Evolutionary conservation across 768 basidiomycete genomes (phyloP).

Genomic region (Postia placenta): DNA sequence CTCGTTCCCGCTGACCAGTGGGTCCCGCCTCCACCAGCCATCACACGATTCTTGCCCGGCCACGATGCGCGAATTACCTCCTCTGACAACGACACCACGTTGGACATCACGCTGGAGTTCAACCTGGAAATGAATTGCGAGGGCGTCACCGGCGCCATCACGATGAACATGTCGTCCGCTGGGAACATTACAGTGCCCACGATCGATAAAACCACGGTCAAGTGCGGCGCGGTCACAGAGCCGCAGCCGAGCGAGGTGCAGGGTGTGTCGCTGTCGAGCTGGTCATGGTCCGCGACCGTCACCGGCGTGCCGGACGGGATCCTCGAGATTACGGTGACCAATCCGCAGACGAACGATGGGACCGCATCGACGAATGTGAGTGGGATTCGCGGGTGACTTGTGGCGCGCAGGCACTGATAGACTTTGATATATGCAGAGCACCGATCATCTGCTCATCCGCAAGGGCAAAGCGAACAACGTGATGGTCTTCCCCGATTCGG

Average conservation of each 20-base stretch:
- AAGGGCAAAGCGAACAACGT: slow-evolving; percentile 73
- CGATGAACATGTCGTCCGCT: slow-evolving; percentile 66
- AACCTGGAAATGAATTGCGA: slow-evolving; percentile 70
- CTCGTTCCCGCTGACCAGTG: slow-evolving; percentile 67
- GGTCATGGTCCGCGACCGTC: slow-evolving; percentile 73
- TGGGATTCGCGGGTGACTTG: slow-evolving; percentile 12
- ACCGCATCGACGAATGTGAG: slow-evolving; percentile 52
- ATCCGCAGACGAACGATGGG: slow-evolving; percentile 37
- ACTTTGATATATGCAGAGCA: slow-evolving; percentile 34
- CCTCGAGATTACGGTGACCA: slow-evolving; percentile 61
- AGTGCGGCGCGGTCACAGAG: slow-evolving; percentile 44
- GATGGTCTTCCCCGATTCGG: slow-evolving; percentile 81
- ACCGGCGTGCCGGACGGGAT: slow-evolving; percentile 78
- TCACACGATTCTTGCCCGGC: slow-evolving; percentile 80
- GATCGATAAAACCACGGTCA: slow-evolving; percentile 35
- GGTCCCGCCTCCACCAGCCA: slow-evolving; percentile 61
- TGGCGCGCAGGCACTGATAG: not conserved
- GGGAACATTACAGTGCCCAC: slow-evolving; percentile 52
- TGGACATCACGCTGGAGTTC: slow-evolving; percentile 75
- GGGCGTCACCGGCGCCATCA: slow-evolving; percentile 55
- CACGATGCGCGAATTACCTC: slow-evolving; percentile 73
- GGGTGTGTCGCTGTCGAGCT: slow-evolving; percentile 52
- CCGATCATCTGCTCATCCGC: slow-evolving; percentile 74
- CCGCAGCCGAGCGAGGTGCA: slow-evolving; percentile 44
- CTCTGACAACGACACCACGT: slow-evolving; percentile 41